Conservation (phyloP, 1,284 basidiomycete genomes). For the Bjerkandera adusta region DNA sequence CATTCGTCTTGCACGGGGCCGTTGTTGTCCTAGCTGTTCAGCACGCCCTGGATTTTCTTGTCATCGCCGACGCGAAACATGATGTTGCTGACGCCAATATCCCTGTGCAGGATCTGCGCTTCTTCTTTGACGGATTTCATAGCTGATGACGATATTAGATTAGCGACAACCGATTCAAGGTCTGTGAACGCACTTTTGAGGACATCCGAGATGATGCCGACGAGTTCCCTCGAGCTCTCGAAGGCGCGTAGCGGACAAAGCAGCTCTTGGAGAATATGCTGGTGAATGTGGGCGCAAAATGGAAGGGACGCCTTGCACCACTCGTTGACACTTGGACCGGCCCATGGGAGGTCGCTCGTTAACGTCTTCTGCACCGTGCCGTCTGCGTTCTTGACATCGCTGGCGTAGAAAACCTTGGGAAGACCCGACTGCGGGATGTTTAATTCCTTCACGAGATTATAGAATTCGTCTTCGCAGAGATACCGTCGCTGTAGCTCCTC, state of each 20-base stretch:
- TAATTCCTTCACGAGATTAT: too few species aligned
- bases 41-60: not conserved
- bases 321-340: too few species aligned
- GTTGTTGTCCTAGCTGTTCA: slow-evolving; percentile 7
- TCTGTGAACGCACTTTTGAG: not conserved
- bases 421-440: not conserved
- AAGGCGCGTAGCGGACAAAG: not conserved
- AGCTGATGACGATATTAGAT: not conserved
- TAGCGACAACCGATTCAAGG: not conserved
- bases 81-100: slow-evolving; percentile 7
- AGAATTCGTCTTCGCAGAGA: too few species aligned
- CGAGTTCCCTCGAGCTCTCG: not conserved
- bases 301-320: too few species aligned
- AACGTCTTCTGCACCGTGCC: not conserved
- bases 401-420: not conserved
- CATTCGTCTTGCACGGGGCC: not conserved
- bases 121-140: not conserved
- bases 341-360: not conserved
- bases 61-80: not conserved
- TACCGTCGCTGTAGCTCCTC: too few species aligned
- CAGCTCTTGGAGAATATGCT: not conserved
- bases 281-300: not conserved
- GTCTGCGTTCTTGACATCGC: not conserved
- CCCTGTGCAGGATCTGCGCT: slow-evolving; percentile 5
- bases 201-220: not conserved